Base-by-base conservation (phyloP, 164 flowering plant species). In the Stephania cephalantha region DNA sequence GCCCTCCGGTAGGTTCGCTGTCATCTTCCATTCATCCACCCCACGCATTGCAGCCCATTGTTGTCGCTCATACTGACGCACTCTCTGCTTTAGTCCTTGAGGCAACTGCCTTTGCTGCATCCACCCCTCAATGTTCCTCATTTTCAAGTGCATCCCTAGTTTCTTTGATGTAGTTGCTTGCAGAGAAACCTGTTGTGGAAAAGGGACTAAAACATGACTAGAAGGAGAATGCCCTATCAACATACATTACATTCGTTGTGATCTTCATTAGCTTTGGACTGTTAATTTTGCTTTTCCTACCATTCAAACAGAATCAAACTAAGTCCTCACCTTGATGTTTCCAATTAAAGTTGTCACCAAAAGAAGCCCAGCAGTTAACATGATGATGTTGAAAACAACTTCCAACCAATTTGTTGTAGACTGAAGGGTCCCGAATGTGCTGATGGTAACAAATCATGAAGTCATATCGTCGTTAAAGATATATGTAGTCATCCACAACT, bases 31-130 rank as follows among this genome's bases (percentile, higher is more conserved):
- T 75, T 95, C 98, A 46, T 95, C 96, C 0, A 95, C 99, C 1
- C 99, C 99, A 0, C 98, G 91, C 94, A 86, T 95, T 0, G 99
- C 99, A 0, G 99, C 99, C 98, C 98, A 95, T 0, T 87, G 77
- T 71, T 95, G 98, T 72, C 99, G 83, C 75, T 95, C 97, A 46
- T 90, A 95, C 81, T 88, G 90, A 1, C 96, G 83, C 7, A 91
- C 97, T 65, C 99, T 86, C 75, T 95, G 98, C 87, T 87, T 73
- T 81, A 89, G 87, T 22, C 80, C 85, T 17, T 78, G 83, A 12
- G 99, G 98, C 84, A 95, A 71, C 13, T 79, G 86, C 69, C 94
- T 84, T 76, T 85, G 83, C 81, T 84, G 86, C 99, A 95, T 95
- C 99, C 99, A 93, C 97, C 99, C 88, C 79, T 93, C 97, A 53